These are phyloP conservation scores for Pleurotus pulmonarius DNA, from an alignment of 768 basidiomycete genomes.

Conservation along the genomic window DNA sequence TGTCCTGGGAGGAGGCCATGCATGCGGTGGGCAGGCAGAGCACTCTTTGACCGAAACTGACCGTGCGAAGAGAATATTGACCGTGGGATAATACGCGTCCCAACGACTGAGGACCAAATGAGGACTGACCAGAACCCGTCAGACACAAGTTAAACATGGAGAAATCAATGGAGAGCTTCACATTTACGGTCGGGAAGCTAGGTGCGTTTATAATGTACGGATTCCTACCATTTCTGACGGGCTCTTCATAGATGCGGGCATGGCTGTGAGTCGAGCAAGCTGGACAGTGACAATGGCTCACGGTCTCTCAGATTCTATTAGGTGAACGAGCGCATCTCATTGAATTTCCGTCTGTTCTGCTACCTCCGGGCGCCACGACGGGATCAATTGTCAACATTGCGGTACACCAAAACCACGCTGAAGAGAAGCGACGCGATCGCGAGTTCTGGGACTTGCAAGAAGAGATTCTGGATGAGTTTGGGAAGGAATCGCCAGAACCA, in stretches of 20 bases:
- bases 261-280: conserved; percentile 62
- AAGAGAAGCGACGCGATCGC: conserved; percentile 77
- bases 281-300: not conserved
- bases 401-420: conserved; percentile 80
- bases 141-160: conserved; percentile 21
- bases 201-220: conserved; percentile 47
- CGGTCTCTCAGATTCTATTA: conserved; percentile 66
- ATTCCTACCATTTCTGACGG: not conserved
- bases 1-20: conserved; percentile 3
- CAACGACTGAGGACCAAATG: too few relatives aligned
- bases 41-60: not conserved
- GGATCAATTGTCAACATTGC: conserved; percentile 98
- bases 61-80: not conserved
- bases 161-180: conserved; percentile 63
- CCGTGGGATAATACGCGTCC: not conserved
- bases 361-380: conserved; percentile 88
- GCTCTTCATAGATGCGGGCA: conserved; percentile 69
- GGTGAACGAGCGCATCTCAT: conserved; percentile 95
- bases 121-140: not conserved
- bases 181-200: conserved; percentile 93
- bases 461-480: conserved; percentile 74
- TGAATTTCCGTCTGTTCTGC: conserved; percentile 93
- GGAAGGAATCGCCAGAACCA: conserved; percentile 57
- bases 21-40: too few relatives aligned
- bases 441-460: conserved; percentile 86